Conservation (phyloP, 73 alveolate genomes). For the Halteria grandinella region DNA sequence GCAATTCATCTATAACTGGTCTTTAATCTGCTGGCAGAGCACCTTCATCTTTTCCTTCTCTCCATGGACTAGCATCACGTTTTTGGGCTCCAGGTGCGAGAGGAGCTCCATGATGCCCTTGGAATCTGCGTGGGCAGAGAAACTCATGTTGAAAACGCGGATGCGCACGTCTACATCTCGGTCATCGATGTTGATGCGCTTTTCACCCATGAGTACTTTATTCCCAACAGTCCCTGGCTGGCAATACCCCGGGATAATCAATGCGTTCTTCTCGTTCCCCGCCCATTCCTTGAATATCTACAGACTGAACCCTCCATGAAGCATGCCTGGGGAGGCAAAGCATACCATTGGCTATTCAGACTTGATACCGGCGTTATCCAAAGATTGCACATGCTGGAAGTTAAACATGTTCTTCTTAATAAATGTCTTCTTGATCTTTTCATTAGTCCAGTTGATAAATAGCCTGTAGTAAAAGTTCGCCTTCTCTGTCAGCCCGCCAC, state of each 20-base stretch:
- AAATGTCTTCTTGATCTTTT: conserved; percentile 84
- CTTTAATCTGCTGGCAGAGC: conserved; percentile 59
- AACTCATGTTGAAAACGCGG: conserved; percentile 91
- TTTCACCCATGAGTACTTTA: conserved; percentile 86
- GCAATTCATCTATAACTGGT: conserved; percentile 46
- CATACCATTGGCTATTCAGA: conserved; percentile 94
- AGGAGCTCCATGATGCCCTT: conserved; percentile 95
- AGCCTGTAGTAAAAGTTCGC: conserved; percentile 91
- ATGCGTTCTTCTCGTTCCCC: conserved; percentile 88
- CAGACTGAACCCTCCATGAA: conserved; percentile 97
- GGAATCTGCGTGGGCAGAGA: conserved; percentile 98
- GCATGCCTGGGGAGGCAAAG: conserved; percentile 99
- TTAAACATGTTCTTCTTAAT: conserved; percentile 94
- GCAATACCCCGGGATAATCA: conserved; percentile 99
- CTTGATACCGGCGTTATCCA: conserved; percentile 84
- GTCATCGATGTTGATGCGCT: conserved; percentile 89
- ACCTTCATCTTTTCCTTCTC: conserved; percentile 89
- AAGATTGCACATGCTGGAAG: conserved; percentile 91
- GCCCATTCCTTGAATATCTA: conserved; percentile 96
- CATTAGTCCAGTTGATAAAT: conserved; percentile 93
- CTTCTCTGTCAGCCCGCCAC: conserved; percentile 88
- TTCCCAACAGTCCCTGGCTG: conserved; percentile 98
- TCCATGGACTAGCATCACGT: conserved; percentile 92
- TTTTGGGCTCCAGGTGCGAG: conserved; percentile 79
- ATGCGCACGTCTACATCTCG: conserved; percentile 87